phyloP scores from a whole-genome alignment of 169 alveolate species.

The Plasmodium relictum region DNA sequence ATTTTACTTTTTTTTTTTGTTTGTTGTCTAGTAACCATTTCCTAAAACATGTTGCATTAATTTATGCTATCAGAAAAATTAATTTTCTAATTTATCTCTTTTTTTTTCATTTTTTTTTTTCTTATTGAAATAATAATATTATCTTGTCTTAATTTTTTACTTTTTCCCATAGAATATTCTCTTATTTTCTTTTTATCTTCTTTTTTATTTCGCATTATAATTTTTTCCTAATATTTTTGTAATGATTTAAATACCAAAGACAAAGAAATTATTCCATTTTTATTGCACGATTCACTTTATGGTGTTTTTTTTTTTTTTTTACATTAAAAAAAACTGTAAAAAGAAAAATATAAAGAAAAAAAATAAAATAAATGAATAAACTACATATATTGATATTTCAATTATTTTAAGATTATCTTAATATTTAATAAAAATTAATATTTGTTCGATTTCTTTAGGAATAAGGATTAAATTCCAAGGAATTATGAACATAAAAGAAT shows the following conservation, averaged over 20 bases:
- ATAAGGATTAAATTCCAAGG: background rate
- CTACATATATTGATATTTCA: background rate
- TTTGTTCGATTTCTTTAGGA: conserved; percentile 4
- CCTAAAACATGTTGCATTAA: conserved; percentile 19
- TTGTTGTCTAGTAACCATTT: conserved; percentile 38
- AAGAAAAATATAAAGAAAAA: conserved; percentile 3
- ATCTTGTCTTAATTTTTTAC: background rate
- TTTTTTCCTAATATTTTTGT: background rate
- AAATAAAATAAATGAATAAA: background rate
- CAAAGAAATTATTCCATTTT: conserved; percentile 22
- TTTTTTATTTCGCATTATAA: background rate
- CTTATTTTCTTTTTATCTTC: conserved; percentile 6
- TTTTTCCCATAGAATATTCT: background rate
- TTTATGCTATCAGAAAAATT: conserved; percentile 3
- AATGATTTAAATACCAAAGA: conserved; percentile 31
- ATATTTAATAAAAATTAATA: background rate
- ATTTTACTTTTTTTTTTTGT: conserved; percentile 2
- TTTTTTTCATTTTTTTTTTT: conserved; percentile 4
- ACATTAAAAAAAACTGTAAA: conserved; percentile 4
- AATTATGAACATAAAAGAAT: background rate
- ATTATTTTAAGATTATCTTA: conserved; percentile 6
- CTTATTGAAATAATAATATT: conserved; percentile 12
- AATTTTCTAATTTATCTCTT: background rate
- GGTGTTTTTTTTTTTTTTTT: background rate
- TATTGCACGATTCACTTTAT: background rate